phyloP scores from a whole-genome alignment of 768 basidiomycete species.

The Lactarius evosmus region DNA sequence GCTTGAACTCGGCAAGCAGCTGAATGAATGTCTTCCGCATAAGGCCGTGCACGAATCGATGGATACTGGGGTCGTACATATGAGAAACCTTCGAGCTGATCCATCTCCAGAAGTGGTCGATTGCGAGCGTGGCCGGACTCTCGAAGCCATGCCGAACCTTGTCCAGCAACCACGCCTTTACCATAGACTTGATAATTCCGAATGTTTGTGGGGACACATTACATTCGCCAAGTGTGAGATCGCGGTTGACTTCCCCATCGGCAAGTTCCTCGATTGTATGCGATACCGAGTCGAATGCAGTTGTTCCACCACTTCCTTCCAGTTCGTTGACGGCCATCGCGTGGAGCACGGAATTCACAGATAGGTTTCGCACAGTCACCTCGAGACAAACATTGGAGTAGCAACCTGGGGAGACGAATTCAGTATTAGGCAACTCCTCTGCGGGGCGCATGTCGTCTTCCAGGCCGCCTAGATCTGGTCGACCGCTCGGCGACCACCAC shows the following conservation, averaged over 20 bases:
- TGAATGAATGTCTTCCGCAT: slow-evolving; percentile 99
- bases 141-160: slow-evolving; percentile 66
- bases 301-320: slow-evolving; percentile 91
- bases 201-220: slow-evolving; percentile 87
- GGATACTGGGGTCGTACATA: slow-evolving; percentile 90
- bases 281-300: slow-evolving; percentile 90
- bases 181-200: slow-evolving; percentile 76
- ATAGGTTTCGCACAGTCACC: slow-evolving; percentile 84
- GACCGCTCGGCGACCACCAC: slow-evolving; percentile 93
- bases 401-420: slow-evolving; percentile 79
- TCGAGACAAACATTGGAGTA: slow-evolving; percentile 94
- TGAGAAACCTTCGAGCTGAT: slow-evolving; percentile 79
- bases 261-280: slow-evolving; percentile 89
- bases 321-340: slow-evolving; percentile 95
- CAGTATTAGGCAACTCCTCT: slow-evolving; percentile 79
- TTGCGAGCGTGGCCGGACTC: slow-evolving; percentile 62
- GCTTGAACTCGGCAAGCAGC: slow-evolving; percentile 92
- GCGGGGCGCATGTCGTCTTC: slow-evolving; percentile 78
- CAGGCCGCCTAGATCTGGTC: slow-evolving; percentile 89
- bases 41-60: slow-evolving; percentile 88
- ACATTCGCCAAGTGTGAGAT: slow-evolving; percentile 84
- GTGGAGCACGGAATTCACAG: slow-evolving; percentile 91
- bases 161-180: slow-evolving; percentile 89
- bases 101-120: slow-evolving; percentile 99
- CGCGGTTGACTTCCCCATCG: slow-evolving; percentile 58